These are phyloP conservation scores for Graphilbum fragrans DNA, from an alignment of 2,329 filamentous ascomycete genomes.

Conservation along the genomic window DNA sequence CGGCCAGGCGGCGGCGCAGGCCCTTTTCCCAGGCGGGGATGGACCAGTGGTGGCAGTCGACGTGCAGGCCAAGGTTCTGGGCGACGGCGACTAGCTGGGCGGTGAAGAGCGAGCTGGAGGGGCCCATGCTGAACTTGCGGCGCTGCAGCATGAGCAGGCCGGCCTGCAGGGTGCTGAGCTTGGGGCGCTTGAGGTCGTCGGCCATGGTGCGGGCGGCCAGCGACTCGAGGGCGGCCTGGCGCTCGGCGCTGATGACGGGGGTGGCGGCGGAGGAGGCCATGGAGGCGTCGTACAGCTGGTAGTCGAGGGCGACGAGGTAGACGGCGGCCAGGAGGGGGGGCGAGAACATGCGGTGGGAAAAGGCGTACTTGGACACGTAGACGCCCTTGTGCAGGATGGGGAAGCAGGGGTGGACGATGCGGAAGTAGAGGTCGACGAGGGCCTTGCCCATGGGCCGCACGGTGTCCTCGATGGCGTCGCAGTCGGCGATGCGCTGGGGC, in stretches of 20 bases:
- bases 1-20: slow-evolving; percentile 42
- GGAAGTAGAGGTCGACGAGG: slow-evolving; percentile 50
- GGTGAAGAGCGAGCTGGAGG: slow-evolving; percentile 16
- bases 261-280: slow-evolving; percentile 20
- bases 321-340: slow-evolving; percentile 36
- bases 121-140: slow-evolving; percentile 20
- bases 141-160: slow-evolving; percentile 28
- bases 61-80: slow-evolving; percentile 40
- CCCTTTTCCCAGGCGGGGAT: slow-evolving; percentile 46
- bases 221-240: slow-evolving; percentile 14
- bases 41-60: slow-evolving; percentile 43
- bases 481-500: slow-evolving; percentile 22
- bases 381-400: slow-evolving; percentile 39
- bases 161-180: slow-evolving; percentile 29
- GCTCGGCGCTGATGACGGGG: neutral
- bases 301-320: slow-evolving; percentile 41
- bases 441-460: slow-evolving; percentile 46
- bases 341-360: neutral
- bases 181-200: slow-evolving; percentile 23
- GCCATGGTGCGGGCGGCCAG: slow-evolving; percentile 20
- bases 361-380: slow-evolving; percentile 40
- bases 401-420: slow-evolving; percentile 36
- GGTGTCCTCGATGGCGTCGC: slow-evolving; percentile 46
- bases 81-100: slow-evolving; percentile 34
- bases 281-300: slow-evolving; percentile 39